Base-by-base conservation (phyloP, 495 filamentous ascomycete genomes). In the Penicillium bovifimosum region DNA sequence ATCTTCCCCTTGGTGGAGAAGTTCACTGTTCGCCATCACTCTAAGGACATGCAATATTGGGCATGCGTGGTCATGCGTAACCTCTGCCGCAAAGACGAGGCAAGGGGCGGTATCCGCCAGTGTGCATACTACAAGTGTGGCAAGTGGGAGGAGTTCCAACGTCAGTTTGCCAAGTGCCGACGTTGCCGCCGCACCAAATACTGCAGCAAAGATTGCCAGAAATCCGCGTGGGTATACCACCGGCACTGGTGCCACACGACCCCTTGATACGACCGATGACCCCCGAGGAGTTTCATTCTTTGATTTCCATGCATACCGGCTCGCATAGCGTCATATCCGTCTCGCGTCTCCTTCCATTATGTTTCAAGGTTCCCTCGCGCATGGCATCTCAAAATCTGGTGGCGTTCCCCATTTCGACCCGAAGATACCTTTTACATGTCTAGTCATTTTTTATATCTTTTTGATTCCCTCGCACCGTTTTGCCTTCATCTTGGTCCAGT, bases 181-280 rank as follows among this genome's bases (percentile, higher is more conserved):
- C 85, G 93, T 42, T 98, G 93, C 73, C 85, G 93, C 56, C 85
- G 93, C 54, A 98, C 93, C 56, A 98, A 98, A 67, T 98, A 98
- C 74, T 98, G 93, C 84, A 96, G 90, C 80, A 98, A 98, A 72
- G 93, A 96, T 63, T 98, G 93, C 73, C 93, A 98, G 70, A 97
- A 98, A 76, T 91, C 89, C 57, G 93, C 93, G 8, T 98, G 93
- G 93, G 89, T 93, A 10, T 96, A 88, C 68, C 93, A 98, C 64
- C 84, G 93, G 39, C 92, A 96, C 71, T 98, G 93, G 93, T 98
- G 93, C 69, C 75, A 78, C 53, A 88, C 88, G 44, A 87, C 91
- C 32, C 79, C 79, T 58, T 81, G 74, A 74, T 62, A 56, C 56
- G 58, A 70, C 52, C 59, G 52, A 65, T 52, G 59, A 65, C 55